Percentiles rank a stretch among this genome's conserved stretches.
These are phyloP conservation scores for Cutaneotrichosporon daszewskae DNA, from an alignment of 1,284 basidiomycete genomes.

Conservation along the genomic window DNA sequence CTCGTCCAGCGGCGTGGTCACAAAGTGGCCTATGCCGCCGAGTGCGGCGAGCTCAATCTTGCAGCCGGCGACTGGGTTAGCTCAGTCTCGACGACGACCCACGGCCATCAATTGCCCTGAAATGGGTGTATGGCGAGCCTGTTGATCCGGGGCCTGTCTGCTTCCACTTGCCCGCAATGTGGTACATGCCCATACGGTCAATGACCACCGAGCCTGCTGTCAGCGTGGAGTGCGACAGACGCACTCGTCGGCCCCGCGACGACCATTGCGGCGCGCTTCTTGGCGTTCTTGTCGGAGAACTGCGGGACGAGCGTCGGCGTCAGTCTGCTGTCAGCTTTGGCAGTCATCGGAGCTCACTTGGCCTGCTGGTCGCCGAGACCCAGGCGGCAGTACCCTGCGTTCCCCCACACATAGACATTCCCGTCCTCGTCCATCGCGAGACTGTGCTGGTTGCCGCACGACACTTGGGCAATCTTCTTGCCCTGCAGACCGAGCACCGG, in stretches of 20 bases:
- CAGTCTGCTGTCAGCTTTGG: conserved; percentile 41
- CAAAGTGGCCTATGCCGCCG: conserved; percentile 87
- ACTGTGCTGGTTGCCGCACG: conserved; percentile 80
- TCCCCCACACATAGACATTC: conserved; percentile 71
- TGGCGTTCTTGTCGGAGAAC: conserved; percentile 64
- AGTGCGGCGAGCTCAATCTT: too few relatives aligned
- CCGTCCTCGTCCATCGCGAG: conserved; percentile 74
- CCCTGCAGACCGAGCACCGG: conserved; percentile 65
- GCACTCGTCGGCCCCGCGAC: conserved; percentile 68
- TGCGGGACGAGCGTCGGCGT: conserved; percentile 71
- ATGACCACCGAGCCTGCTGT: conserved; percentile 63
- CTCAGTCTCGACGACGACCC: too few relatives aligned
- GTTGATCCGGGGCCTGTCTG: conserved; percentile 84
- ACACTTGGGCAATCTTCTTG: conserved; percentile 69
- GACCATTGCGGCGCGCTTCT: conserved; percentile 55
- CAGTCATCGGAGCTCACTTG: background rate
- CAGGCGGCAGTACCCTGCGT: conserved; percentile 48
- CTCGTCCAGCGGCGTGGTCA: conserved; percentile 61
- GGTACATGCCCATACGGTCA: conserved; percentile 71
- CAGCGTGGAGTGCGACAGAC: conserved; percentile 1
- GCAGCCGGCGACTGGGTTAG: too few relatives aligned
- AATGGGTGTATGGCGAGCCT: too few relatives aligned
- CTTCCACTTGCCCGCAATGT: conserved; percentile 65
- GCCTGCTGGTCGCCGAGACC: conserved; percentile 74
- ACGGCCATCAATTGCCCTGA: too few relatives aligned